Evolutionary conservation across 805 yeast genomes (phyloP).

Genomic region (Nakazawaea populi): DNA sequence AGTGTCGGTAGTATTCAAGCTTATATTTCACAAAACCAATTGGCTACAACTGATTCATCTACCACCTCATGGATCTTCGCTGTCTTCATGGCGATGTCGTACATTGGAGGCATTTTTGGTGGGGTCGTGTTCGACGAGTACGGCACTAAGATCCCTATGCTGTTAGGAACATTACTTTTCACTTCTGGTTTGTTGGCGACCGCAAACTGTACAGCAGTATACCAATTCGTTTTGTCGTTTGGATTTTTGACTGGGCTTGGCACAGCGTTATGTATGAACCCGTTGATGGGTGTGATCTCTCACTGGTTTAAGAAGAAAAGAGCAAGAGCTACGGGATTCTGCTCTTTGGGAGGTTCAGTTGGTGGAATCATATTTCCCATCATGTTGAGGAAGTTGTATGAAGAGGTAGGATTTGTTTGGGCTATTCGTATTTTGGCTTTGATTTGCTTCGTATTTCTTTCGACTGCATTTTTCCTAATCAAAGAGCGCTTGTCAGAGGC

Average conservation of each 20-base stretch:
- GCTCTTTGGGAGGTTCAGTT: constrained; percentile 52
- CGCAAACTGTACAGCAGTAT: constrained; percentile 34
- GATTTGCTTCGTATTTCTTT: constrained; percentile 18
- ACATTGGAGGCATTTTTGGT: constrained; percentile 40
- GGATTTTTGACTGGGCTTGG: constrained; percentile 34
- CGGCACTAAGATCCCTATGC: constrained; percentile 40
- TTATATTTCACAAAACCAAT: constrained; percentile 50
- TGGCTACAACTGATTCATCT: constrained; percentile 33
- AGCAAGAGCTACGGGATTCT: constrained; percentile 27
- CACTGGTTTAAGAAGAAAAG: constrained; percentile 39
- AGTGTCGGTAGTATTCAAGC: constrained; percentile 60
- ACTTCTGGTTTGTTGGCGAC: constrained; percentile 46
- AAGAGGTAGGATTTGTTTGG: constrained; percentile 53
- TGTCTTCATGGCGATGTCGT: constrained; percentile 42
- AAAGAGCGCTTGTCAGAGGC: constrained; percentile 26
- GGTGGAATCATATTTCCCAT: constrained; percentile 64
- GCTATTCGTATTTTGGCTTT: constrained; percentile 45
- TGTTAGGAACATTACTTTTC: constrained; percentile 33
- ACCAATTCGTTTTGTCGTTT: constrained; percentile 36
- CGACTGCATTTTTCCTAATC: constrained; percentile 26
- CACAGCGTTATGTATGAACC: constrained; percentile 35
- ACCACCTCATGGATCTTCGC: constrained; percentile 64
- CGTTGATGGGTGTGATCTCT: constrained; percentile 38
- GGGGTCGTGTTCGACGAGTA: constrained; percentile 55
- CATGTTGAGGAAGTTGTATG: constrained; percentile 38